phyloP scores from a whole-genome alignment of 169 alveolate species.

The Plasmodium ovale region DNA sequence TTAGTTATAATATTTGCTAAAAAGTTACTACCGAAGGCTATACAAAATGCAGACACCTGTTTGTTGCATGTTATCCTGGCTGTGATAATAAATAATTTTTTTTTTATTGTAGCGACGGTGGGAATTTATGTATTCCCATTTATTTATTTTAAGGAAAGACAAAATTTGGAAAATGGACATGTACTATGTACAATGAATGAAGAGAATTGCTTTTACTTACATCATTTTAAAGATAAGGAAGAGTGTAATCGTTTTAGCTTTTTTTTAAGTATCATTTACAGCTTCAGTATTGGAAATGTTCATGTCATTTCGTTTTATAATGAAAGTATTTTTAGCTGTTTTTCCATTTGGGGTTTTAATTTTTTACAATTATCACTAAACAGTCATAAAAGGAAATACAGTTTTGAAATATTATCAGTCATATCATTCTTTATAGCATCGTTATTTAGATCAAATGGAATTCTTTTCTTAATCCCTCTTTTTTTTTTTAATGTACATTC shows the following conservation, averaged over 20 bases:
- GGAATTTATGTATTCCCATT: conserved; percentile 45
- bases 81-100: conserved; percentile 25
- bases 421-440: conserved; percentile 38
- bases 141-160: background rate
- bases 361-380: conserved; percentile 50
- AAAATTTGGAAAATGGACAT: background rate
- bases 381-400: background rate
- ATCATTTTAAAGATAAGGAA: background rate
- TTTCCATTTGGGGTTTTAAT: conserved; percentile 75
- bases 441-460: conserved; percentile 81
- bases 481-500: conserved; percentile 77
- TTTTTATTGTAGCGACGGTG: conserved; percentile 21
- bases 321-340: conserved; percentile 71
- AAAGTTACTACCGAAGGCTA: background rate
- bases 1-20: conserved; percentile 41
- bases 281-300: conserved; percentile 37
- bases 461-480: conserved; percentile 81
- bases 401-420: conserved; percentile 49
- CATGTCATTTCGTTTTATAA: conserved; percentile 65
- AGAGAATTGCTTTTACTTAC: conserved; percentile 16
- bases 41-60: conserved; percentile 9
- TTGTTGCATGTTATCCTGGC: conserved; percentile 18
- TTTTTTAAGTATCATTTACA: conserved; percentile 23
- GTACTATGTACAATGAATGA: background rate
- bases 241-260: conserved; percentile 29